Evolutionary conservation across 2,329 filamentous ascomycete genomes (phyloP), one percentile per base, ranked within the genome.

Genomic region (Emericellopsis cladophorae): DNA sequence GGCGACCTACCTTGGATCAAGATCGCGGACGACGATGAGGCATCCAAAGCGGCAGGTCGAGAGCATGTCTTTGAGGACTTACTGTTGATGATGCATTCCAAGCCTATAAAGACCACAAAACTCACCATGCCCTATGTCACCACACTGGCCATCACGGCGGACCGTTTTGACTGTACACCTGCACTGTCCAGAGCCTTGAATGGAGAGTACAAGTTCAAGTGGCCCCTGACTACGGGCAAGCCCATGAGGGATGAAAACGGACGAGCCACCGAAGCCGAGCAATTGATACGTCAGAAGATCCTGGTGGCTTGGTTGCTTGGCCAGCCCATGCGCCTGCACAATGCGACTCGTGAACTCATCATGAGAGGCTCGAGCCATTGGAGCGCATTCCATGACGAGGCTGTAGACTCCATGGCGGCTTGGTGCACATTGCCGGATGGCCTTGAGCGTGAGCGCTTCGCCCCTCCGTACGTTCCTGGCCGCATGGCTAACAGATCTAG

Each of bases 351-450:
- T 24, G 77, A 84, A 47, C 57, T 88, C 26, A 76, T 87, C 41
- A 59, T 80, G 46, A 70, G 72, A 45, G 82, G 82, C 15, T 85
- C 78, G 4, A 59, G 61, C 37, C 69, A 70, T 45, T 78, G 80
- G 79, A 64, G 59, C 33, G 52, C 59, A 0, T 65, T 64, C 36
- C 49, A 56, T 36, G 53, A 62, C 32, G 51, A 51, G 4, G 58
- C 57, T 7, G 21, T 29, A 18, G 44, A 48, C 11, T 14, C 46
- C 2, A 41, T 51, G 6, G 68, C 78, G 3, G 62, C 74, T 11
- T 88, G 83, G 83, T 87, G 81, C 80, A 74, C 82, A 52, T 57
- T 89, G 15, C 81, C 81, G 1, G 71, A 77, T 42, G 74, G 73
- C 1, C 56, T 89, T 16, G 84, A 89, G 64, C 62, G 76, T 78